These are phyloP conservation scores for Globisporangium paddicum DNA, from an alignment of 352 stramenopile genomes.

Conservation along the genomic window DNA sequence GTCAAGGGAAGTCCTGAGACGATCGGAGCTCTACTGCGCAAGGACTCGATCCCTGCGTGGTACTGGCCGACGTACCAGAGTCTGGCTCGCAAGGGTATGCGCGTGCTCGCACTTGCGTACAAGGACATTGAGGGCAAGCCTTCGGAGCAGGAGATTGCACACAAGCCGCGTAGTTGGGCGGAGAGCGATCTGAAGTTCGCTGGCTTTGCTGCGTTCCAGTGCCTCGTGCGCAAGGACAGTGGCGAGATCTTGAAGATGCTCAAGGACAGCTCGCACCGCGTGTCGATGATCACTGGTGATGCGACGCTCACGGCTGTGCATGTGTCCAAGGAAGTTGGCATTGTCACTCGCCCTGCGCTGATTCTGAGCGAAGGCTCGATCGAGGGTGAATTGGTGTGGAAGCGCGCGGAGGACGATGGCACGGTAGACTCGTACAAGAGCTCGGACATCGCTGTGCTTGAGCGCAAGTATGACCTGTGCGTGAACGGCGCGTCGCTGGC, in stretches of 20 bases:
- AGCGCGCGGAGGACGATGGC: constrained; percentile 69
- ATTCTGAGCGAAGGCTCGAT: constrained; percentile 55
- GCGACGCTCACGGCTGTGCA: constrained; percentile 95
- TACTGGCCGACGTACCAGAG: constrained; percentile 90
- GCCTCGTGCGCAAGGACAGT: constrained; percentile 95
- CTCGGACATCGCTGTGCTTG: constrained; percentile 45
- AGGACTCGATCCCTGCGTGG: constrained; percentile 79
- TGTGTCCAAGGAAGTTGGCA: constrained; percentile 94
- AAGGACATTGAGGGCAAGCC: constrained; percentile 82
- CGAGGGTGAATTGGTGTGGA: constrained; percentile 63
- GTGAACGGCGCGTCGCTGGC: constrained; percentile 77
- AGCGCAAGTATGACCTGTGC: constrained; percentile 85
- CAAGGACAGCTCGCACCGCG: constrained; percentile 87
- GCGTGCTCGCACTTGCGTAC: constrained; percentile 96
- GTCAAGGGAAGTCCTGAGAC: constrained; percentile 98
- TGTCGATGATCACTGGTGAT: constrained; percentile 99
- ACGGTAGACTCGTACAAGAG: constrained; percentile 65
- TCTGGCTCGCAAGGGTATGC: constrained; percentile 79
- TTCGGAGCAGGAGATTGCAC: constrained; percentile 68
- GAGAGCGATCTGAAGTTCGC: constrained; percentile 95
- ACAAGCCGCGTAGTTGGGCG: constrained; percentile 82
- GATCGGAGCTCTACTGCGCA: constrained; percentile 81
- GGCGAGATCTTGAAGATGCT: constrained; percentile 92
- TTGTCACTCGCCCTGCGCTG: constrained; percentile 77
- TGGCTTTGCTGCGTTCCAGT: constrained; percentile 92